These are phyloP conservation scores for Monosporascus sp. DNA, from an alignment of 2,329 filamentous ascomycete genomes.

Conservation along the genomic window DNA sequence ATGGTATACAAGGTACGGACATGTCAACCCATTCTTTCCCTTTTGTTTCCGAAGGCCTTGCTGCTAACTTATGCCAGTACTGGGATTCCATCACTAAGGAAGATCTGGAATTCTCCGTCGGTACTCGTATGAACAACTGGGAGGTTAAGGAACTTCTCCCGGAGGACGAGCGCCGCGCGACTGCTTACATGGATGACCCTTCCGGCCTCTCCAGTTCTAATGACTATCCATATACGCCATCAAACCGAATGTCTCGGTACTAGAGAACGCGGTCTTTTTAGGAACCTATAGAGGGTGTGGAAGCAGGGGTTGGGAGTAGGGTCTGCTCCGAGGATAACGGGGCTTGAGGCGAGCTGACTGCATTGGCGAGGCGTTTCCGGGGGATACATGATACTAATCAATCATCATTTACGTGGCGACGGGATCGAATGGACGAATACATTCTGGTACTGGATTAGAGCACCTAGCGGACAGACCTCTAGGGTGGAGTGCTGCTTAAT, in stretches of 20 bases:
- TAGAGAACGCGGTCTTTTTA: constrained; percentile 11
- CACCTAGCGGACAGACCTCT: too few species aligned
- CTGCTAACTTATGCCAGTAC: constrained; percentile 56
- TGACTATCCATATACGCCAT: constrained; percentile 46
- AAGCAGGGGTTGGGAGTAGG: neutral
- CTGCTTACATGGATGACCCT: constrained; percentile 66
- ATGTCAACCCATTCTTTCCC: neutral
- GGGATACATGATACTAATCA: constrained; percentile 2
- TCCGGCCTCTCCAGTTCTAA: constrained; percentile 42
- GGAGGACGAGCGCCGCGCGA: constrained; percentile 72
- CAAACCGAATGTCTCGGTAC: constrained; percentile 27
- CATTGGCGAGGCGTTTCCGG: constrained; percentile 21
- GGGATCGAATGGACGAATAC: too few species aligned
- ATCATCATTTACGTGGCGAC: too few species aligned
- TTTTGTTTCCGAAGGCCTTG: constrained; percentile 6
- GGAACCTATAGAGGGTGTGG: too few species aligned
- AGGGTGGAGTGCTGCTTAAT: too few species aligned
- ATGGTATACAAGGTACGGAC: constrained; percentile 90
- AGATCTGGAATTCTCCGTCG: constrained; percentile 96
- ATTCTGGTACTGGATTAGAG: too few species aligned
- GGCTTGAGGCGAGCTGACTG: neutral
- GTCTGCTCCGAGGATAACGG: neutral
- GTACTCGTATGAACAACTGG: constrained; percentile 94
- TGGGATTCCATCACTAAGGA: constrained; percentile 99
- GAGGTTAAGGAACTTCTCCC: constrained; percentile 88